Base-by-base conservation (phyloP, 345 rosid genomes). In the Jatropha curcas region DNA sequence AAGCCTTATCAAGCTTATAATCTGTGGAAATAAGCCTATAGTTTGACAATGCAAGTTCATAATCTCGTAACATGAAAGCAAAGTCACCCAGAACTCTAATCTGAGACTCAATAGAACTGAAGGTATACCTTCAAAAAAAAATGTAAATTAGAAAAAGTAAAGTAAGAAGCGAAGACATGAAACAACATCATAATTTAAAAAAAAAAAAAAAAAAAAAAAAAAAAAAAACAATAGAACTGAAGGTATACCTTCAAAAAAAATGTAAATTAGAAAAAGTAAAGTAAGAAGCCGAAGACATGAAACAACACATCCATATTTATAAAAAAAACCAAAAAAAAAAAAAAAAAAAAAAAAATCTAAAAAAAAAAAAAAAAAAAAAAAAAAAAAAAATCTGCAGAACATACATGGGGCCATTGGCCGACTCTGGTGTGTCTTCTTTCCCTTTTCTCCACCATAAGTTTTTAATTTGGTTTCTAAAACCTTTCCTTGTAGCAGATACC, bases 401-500 rank as follows among this genome's bases (percentile, higher is more conserved):
- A 76, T 86, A 92, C 97, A 75, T 83, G 62, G 90, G 79, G 71
- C 97, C 97, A 82, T 73, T 79, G 55, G 89, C 64, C 51, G 92
- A 74, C 66, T 95, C 98, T 7, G 75, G 61, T 45, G 79, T 71
- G 53, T 95, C 99, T 8, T 92, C 99, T 88, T 93, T 95, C 68
- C 97, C 99, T 88, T 95, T 95, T 80, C 99, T 91, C 99, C 99
- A 95, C 98, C 98, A 95, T 43, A 95, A 87, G 78, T 93, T 95
- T 82, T 93, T 93, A 17, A 95, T 77, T 79, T 92, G 98, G 86
- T 95, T 95, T 87, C 84, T 85, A 77, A 95, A 91, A 65, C 98
- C 99, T 87, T 88, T 95, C 87, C 99, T 91, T 63, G 96, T 89
- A 35, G 94, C 91, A 83, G 98, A 88, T 76, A 95, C 89, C 99